These are phyloP conservation scores for Puccinia coronata DNA, from an alignment of 1,284 basidiomycete species.

Conservation along the genomic window DNA sequence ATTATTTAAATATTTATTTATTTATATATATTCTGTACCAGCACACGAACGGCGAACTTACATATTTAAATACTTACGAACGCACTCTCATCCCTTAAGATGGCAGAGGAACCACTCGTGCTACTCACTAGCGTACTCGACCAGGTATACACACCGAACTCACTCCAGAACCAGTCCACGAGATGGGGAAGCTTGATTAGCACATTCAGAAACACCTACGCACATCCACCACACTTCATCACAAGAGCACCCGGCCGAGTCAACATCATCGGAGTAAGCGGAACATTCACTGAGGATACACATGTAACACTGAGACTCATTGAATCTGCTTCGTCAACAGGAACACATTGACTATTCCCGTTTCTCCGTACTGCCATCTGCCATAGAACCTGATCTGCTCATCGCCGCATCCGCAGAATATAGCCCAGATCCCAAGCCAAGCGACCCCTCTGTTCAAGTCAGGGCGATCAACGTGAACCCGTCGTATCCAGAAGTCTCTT, in stretches of 20 bases:
- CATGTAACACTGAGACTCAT: too few relatives aligned
- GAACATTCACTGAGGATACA: neutral
- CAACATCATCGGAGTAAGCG: constrained; percentile 46
- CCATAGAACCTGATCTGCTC: constrained; percentile 42
- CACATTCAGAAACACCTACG: neutral
- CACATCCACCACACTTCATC: constrained; percentile 23
- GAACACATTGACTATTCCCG: constrained; percentile 46
- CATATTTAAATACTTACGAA: too few relatives aligned
- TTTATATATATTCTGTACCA: too few relatives aligned
- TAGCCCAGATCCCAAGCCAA: neutral
- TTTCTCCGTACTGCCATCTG: constrained; percentile 42
- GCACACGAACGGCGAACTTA: too few relatives aligned
- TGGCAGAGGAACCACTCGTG: too few relatives aligned
- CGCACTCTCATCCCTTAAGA: too few relatives aligned
- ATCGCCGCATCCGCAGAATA: constrained; percentile 7
- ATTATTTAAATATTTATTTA: too few relatives aligned
- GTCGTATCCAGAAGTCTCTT: constrained; percentile 8
- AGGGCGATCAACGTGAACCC: constrained; percentile 16
- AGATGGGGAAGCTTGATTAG: neutral
- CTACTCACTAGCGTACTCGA: neutral
- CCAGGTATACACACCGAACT: constrained; percentile 1
- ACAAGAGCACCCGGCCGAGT: constrained; percentile 35
- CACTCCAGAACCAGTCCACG: neutral
- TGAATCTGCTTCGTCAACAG: too few relatives aligned
- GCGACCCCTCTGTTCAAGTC: constrained; percentile 8